Base-by-base conservation (phyloP, 306 rosid species). In the Chamaecrista fasciculata region DNA sequence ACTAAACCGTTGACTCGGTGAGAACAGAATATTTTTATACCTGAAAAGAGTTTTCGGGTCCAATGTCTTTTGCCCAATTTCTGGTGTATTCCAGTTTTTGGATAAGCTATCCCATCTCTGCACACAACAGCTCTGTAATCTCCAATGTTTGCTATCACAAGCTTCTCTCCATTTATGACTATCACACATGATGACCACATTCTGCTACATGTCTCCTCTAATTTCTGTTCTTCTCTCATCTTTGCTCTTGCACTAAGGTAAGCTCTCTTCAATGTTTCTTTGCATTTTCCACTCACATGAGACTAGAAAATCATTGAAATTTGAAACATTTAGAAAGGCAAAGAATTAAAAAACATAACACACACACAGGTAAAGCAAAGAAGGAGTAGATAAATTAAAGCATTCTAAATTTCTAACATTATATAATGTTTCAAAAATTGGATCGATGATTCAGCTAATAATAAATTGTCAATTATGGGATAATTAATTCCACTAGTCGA, bases 51-150 rank as follows among this genome's bases (percentile, higher is more conserved):
- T 65, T 79, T 80, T 2, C 64, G 77, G 48, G 87, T 72, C 98
- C 96, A 94, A 68, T 67, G 85, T 58, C 66, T 59, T 58, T 73
- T 78, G 4, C 59, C 15, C 4, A 74, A 48, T 47, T 76, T 72
- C 5, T 73, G 76, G 51, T 70, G 62, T 66, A 53, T 76, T 34
- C 73, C 61, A 39, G 76, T 52, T 36, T 75, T 71, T 50, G 77
- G 79, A 82, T 78, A 79, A 79, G 97, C 96, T 7, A 77, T 66
- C 24, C 97, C 98, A 78, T 86, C 79, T 86, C 83, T 89, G 65
- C 96, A 94, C 19, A 94, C 66, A 63, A 94, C 88, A 71, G 85
- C 85, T 72, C 83, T 83, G 15, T 86, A 94, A 48, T 85, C 79
- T 24, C 98, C 98, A 80, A 85, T 83, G 78, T 69, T 79, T 20